phyloP scores from a whole-genome alignment of 169 alveolate genomes.

The Plasmodium yoelii region DNA sequence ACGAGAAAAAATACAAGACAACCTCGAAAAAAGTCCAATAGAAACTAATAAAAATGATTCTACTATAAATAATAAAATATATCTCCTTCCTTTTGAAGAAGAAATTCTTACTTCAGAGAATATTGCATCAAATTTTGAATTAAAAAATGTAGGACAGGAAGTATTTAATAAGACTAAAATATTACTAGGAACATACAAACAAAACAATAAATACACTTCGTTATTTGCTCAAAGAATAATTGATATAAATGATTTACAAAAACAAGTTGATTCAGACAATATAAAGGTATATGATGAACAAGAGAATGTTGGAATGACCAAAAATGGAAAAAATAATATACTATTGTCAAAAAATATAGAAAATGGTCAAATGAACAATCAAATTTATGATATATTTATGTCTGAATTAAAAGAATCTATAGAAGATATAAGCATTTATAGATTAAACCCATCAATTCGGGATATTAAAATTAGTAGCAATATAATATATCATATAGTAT shows the following conservation, averaged over 20 bases:
- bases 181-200: slow-evolving; percentile 39
- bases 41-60: background rate
- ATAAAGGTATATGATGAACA: too few species aligned
- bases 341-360: background rate
- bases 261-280: background rate
- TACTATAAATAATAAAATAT: background rate
- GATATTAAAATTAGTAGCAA: slow-evolving; percentile 54
- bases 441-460: slow-evolving; percentile 24
- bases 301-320: too few species aligned
- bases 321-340: background rate
- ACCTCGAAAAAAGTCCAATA: too few species aligned
- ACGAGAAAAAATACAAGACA: background rate
- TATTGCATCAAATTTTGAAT: slow-evolving; percentile 20
- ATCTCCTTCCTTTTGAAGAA: slow-evolving; percentile 63
- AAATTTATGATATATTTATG: background rate
- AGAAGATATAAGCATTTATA: slow-evolving; percentile 19
- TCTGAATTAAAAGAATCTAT: slow-evolving; percentile 48
- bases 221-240: slow-evolving; percentile 58
- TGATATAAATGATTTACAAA: slow-evolving; percentile 14
- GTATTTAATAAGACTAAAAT: slow-evolving; percentile 37
- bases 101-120: slow-evolving; percentile 30
- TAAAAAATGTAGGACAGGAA: slow-evolving; percentile 37
- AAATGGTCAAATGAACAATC: too few species aligned
- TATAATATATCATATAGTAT: slow-evolving; percentile 23
- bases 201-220: slow-evolving; percentile 20